phyloP scores from a whole-genome alignment of 495 filamentous ascomycete species.

The Haplographium delicatum region DNA sequence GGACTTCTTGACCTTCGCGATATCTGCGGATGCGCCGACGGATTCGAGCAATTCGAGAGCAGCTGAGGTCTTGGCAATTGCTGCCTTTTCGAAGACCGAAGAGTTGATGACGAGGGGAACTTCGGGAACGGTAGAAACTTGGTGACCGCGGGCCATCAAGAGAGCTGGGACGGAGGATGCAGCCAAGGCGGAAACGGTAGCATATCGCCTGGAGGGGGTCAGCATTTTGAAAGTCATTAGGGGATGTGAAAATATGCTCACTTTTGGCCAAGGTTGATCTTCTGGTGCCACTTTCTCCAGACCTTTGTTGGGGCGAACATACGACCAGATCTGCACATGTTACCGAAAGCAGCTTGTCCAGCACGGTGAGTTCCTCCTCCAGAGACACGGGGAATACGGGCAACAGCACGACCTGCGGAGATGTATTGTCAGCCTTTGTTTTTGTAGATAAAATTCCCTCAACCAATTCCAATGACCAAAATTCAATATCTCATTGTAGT shows the following conservation, averaged over 20 bases:
- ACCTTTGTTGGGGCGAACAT: conserved; percentile 99
- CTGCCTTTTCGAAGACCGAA: conserved; percentile 70
- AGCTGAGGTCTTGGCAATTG: conserved; percentile 81
- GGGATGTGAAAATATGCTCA: conserved; percentile 46
- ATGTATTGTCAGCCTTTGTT: conserved; percentile 30
- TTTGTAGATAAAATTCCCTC: neutral
- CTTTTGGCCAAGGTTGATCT: conserved; percentile 98
- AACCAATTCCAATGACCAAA: neutral
- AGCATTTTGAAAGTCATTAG: conserved; percentile 14
- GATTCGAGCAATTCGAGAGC: conserved; percentile 83
- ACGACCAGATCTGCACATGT: conserved; percentile 98
- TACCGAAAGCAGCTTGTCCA: conserved; percentile 99
- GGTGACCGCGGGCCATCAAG: conserved; percentile 94
- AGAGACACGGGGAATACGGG: conserved; percentile 99
- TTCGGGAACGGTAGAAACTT: conserved; percentile 85
- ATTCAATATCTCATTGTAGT: conserved; percentile 1
- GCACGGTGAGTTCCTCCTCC: conserved; percentile 99
- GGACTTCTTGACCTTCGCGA: conserved; percentile 89
- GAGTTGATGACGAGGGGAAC: conserved; percentile 94
- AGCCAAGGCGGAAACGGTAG: conserved; percentile 92
- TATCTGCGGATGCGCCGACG: conserved; percentile 81
- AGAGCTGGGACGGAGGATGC: conserved; percentile 92
- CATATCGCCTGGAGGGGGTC: conserved; percentile 69
- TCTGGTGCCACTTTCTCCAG: conserved; percentile 99
- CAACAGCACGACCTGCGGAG: conserved; percentile 86